Base-by-base conservation (phyloP, 2,329 filamentous ascomycete species). In the Pochonia chlamydosporia region DNA sequence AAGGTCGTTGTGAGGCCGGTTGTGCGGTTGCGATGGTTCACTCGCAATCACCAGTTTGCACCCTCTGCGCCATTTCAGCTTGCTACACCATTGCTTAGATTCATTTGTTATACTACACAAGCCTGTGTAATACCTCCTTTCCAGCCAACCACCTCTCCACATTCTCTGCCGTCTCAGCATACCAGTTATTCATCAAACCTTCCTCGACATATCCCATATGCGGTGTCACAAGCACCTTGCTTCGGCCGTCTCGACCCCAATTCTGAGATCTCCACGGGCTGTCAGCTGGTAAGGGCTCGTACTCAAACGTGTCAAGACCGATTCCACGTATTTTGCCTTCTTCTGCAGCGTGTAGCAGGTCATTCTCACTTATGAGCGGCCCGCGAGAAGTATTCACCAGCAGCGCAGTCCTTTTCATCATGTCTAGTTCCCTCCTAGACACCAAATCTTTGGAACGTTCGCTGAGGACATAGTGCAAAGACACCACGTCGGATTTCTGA, bases 141-240 rank as follows among this genome's bases (percentile, higher is more conserved):
- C 52, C 54, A 3, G 45, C 49, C 11, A 57, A 24, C 71, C 80
- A 85, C 39, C 72, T 67, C 61, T 76, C 70, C 23, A 88, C 54
- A 57, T 84, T 85, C 57, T 79, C 76, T 1, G 75, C 81, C 47
- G 80, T 79, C 64, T 86, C 81, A 50, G 78, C 74, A 63, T 87
- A 88, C 83, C 84, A 88, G 6, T 68, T 67, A 42, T 75, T 70
- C 59, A 87, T 69, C 30, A 78, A 75, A n/a, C 76, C 80, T 49
- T 79, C 78, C 52, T 86, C 82, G 1, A 83, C 82, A 61, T 88
- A 89, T 0, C 85, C 86, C 76, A 85, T 87, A 62, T 90, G 85
- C 37, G 85, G 85, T 43, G 81, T 84, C 52, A 87, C 59, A 14
- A 89, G 55, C 2, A 88, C 75, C 48, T 76, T 71, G 42, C 76